These are phyloP conservation scores for Pyrus bretschneideri DNA, from an alignment of 306 rosid species.

Conservation along the genomic window DNA sequence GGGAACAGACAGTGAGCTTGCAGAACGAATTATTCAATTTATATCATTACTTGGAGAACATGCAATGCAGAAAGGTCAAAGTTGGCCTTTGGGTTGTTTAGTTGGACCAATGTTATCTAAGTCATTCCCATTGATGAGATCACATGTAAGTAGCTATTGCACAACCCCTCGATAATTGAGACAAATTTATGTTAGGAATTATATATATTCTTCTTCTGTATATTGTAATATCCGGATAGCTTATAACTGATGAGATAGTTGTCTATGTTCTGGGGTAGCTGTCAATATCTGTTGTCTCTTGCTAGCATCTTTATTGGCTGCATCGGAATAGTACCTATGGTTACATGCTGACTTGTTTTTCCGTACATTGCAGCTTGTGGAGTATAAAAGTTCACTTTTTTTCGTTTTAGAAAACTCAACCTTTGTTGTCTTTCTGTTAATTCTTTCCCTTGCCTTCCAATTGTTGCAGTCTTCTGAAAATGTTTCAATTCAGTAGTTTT, in stretches of 20 bases:
- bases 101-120: constrained; percentile 81
- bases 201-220: neutral
- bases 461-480: neutral
- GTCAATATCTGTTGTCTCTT: neutral
- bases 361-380: neutral
- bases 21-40: constrained; percentile 54
- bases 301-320: neutral
- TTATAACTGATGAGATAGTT: neutral
- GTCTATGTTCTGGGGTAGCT: neutral
- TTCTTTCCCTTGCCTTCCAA: neutral
- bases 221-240: neutral
- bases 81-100: constrained; percentile 72
- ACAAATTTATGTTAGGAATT: neutral
- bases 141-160: constrained; percentile 57
- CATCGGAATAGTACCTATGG: neutral
- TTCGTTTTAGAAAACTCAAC: neutral
- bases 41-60: constrained; percentile 61
- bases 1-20: constrained; percentile 23
- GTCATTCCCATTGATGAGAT: constrained; percentile 57
- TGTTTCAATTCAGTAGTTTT: neutral
- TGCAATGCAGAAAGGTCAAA: constrained; percentile 56
- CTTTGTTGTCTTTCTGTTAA: neutral
- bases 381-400: neutral
- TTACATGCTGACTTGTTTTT: neutral
- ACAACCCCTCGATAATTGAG: neutral